Evolutionary conservation across 2,329 filamentous ascomycete species (phyloP), one percentile per base, ranked within the genome.

Genomic region (Teratosphaeria epicoccoides): DNA sequence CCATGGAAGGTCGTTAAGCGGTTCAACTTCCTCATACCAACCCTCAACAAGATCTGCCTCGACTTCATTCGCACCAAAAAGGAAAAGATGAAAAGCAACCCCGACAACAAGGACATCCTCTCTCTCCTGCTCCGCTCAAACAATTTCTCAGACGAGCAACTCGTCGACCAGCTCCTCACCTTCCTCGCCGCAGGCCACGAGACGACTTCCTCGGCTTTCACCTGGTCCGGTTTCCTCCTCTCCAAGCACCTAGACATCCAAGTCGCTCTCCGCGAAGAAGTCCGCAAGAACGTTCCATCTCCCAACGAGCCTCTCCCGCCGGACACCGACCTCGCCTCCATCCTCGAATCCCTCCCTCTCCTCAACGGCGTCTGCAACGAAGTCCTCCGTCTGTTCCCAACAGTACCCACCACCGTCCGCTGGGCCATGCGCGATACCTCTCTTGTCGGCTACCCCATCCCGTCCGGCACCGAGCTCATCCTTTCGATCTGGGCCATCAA

Each of bases 161-260:
- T 81, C 11, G 73, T 74, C 6, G 76, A 80, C 55, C 77, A 80
- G 51, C 68, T 80, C 1, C 62, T 81, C 24, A 81, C 78, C 0
- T 79, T 79, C 57, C 61, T 81, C 3, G 77, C 77, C 2, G 76
- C 76, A 3, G 76, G 72, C 5, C 87, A 91, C 66, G 86, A 91
- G 70, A 91, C 87, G 1, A 90, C 86, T 0, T 81, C 87, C 1
- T 78, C 82, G 1, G 77, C 86, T 17, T 75, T 93, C 64, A 85
- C 83, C n/a, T 91, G 86, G 85, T 79, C 83, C 2, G 69, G 82
- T 6, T 87, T 88, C 63, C 71, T 84, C 43, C 77, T 93, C n/a
- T 80, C 80, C 59, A 74, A 76, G 20, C 69, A 88, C 59, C 82
- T 80, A 0, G 75, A 81, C 0, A 72, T 86, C 2, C 86, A 93